Conservation (phyloP, 2,329 filamentous ascomycete species). For the Monosporascus sp. region DNA sequence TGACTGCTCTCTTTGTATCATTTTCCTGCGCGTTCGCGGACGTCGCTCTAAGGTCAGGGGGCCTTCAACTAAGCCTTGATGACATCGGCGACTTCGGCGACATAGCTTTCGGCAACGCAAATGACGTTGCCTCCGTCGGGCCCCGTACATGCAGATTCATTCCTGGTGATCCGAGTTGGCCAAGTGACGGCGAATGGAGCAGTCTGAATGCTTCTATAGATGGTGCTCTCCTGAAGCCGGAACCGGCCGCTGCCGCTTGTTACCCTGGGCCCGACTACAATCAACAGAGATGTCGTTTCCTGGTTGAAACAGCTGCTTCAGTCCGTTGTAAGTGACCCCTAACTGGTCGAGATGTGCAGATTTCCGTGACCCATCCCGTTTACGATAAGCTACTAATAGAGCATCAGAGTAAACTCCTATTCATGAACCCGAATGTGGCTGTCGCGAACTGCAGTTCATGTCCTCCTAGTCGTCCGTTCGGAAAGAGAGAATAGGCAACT, state of each 20-base stretch:
- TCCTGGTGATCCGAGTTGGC: constrained; percentile 22
- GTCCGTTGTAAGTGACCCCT: constrained; percentile 6
- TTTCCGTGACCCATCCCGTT: no score
- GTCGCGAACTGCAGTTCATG: no score
- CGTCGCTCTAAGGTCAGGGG: not conserved
- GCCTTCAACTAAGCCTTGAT: constrained; percentile 9
- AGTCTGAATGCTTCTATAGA: constrained; percentile 21
- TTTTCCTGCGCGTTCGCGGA: no score
- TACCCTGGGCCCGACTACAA: constrained; percentile 23
- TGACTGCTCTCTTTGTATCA: no score
- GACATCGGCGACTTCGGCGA: constrained; percentile 13
- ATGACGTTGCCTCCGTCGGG: not conserved
- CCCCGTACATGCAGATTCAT: constrained; percentile 16
- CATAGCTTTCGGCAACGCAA: constrained; percentile 14
- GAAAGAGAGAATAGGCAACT: no score
- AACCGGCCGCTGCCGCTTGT: constrained; percentile 25
- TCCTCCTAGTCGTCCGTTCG: no score
- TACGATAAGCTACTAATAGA: not conserved
- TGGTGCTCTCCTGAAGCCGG: constrained; percentile 25
- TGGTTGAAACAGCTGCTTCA: constrained; percentile 16
- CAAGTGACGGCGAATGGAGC: constrained; percentile 18
- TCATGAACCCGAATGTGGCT: no score
- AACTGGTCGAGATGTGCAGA: not conserved
- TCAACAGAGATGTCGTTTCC: constrained; percentile 18
- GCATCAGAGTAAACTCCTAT: not conserved